Evolutionary conservation across 345 rosid species (phyloP).

Genomic region (Lumnitzera littorea): DNA sequence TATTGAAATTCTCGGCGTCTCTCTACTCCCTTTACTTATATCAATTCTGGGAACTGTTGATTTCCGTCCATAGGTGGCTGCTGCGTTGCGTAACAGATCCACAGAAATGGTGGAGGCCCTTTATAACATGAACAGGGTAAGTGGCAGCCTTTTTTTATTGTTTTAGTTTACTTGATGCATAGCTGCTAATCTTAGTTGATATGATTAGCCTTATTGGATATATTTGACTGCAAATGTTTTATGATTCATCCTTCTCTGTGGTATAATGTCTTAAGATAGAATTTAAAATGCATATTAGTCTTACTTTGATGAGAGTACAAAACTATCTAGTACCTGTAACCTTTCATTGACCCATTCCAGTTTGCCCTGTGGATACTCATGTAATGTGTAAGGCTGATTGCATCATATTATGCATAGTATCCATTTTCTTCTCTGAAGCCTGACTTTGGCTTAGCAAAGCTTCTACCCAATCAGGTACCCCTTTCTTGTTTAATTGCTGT

Average conservation of each 20-base stretch:
- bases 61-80: constrained; percentile 48
- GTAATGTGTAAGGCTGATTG: too few species aligned
- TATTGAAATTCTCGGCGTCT: background rate
- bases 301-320: too few species aligned
- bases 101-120: constrained; percentile 91
- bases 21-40: background rate
- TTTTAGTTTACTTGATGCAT: background rate
- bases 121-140: constrained; percentile 73
- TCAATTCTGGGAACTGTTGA: constrained; percentile 4
- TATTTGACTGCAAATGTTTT: too few species aligned
- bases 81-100: constrained; percentile 57
- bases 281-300: too few species aligned
- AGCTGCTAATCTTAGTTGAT: background rate
- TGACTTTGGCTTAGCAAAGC: too few species aligned
- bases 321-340: too few species aligned
- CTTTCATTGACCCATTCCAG: too few species aligned
- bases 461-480: background rate
- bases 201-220: background rate
- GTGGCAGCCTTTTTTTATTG: constrained; percentile 2
- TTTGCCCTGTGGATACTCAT: too few species aligned
- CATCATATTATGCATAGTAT: too few species aligned
- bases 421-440: too few species aligned
- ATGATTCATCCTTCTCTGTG: too few species aligned
- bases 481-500: background rate
- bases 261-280: too few species aligned